phyloP scores from a whole-genome alignment of 2,329 filamentous ascomycete species.

The Talaromyces sp. region DNA sequence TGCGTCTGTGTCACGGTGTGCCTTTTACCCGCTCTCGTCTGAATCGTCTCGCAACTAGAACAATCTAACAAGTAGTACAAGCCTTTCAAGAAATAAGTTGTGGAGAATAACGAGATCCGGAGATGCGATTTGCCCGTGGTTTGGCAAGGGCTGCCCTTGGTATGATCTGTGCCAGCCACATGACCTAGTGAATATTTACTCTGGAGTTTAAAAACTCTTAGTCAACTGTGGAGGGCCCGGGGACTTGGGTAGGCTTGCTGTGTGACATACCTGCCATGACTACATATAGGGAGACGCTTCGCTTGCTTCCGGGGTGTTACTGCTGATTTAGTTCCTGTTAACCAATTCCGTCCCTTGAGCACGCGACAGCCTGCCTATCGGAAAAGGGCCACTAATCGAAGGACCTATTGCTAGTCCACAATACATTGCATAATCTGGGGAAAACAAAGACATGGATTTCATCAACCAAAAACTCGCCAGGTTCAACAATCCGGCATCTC shows the following conservation, averaged over 20 bases:
- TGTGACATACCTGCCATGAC: background rate
- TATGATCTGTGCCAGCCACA: constrained; percentile 12
- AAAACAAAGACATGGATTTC: constrained; percentile 12
- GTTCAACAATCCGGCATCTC: background rate
- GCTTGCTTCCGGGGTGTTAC: background rate
- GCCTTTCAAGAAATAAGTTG: background rate
- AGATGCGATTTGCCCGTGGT: constrained; percentile 1
- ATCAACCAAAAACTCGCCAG: constrained; percentile 16
- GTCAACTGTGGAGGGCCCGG: constrained; percentile 3
- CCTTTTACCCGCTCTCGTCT: background rate
- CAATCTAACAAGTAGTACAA: background rate
- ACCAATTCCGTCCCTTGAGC: constrained; percentile 2
- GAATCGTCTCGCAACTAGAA: background rate
- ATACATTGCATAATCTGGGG: background rate
- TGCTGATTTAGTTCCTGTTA: background rate
- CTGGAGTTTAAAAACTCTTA: too few species aligned
- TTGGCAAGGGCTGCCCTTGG: constrained; percentile 1
- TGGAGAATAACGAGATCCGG: background rate
- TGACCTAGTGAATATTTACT: constrained; percentile 8
- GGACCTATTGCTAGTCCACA: background rate
- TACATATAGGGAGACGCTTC: background rate
- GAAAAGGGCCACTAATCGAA: background rate
- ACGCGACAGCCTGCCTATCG: background rate
- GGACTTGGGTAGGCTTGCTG: background rate
- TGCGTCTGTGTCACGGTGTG: background rate